Evolutionary conservation across 768 basidiomycete genomes (phyloP), one percentile per base, ranked within the genome.

Genomic region (Xerocomellus intermedius): DNA sequence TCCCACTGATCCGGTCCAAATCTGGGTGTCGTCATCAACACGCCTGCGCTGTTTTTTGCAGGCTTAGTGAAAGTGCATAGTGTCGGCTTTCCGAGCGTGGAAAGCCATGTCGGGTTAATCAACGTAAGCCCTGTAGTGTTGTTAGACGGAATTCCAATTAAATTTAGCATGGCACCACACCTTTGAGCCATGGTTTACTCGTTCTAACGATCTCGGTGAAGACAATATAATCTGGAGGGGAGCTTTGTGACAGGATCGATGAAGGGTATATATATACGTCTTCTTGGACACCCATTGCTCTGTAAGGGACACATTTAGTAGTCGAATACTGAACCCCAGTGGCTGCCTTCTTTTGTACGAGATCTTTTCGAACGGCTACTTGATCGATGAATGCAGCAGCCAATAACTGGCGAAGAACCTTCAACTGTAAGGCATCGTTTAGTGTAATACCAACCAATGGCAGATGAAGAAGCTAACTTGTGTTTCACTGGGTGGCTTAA

Each of bases 331-430:
- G 86, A 42, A 78, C 73, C 5, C 89, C 91, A 13, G 79, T 75
- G 3, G 79, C 75, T 16, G 77, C 73, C 45, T 78, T 74, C 57
- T 82, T 83, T 42, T 85, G 80, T 14, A 86, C 78, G 33, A 91
- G 70, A 67, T 98, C 96, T 66, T 89, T 92, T 26, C 97, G 85
- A 14, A 95, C 80, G 8, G 97, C 97, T 14, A 98, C 85, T 71
- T 96, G 93, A 70, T 99, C 95, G 60, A 98, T 91, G 73, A 97
- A 98, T 16, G 85, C 91, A 10, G 96, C 88, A 0, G 90, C 79
- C 43, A 98, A 66, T 10, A 98, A 79, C 67, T 98, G 97, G 38
- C 91, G 82, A 12, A 99, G 77, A 17, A 91, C 85, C 70, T 96
- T 98, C 60, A 98, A 77, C 91, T 98, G 50, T 5, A 37, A n/a